Evolutionary conservation across 371 early-diverging fungal genomes (phyloP).

Genomic region (Mortierella sp.): DNA sequence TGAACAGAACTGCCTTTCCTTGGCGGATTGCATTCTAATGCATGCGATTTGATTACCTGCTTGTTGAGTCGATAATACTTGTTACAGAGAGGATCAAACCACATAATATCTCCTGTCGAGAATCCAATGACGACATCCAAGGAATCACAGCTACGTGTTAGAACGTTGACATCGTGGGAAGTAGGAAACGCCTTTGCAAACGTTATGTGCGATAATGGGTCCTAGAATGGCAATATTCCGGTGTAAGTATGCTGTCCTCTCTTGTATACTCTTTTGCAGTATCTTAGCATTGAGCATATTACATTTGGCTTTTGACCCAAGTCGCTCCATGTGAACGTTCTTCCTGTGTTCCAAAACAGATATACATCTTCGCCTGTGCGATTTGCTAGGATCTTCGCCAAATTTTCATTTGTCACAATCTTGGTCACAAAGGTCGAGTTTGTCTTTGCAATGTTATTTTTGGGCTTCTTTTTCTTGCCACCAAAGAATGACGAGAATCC

Average conservation of each 20-base stretch:
- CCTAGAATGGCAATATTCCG: conserved; percentile 56
- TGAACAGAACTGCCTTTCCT: no score
- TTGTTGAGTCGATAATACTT: conserved; percentile 84
- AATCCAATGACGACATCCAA: conserved; percentile 88
- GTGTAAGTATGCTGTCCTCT: neutral
- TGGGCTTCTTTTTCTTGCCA: conserved; percentile 62
- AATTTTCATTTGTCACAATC: conserved; percentile 84
- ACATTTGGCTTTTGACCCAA: conserved; percentile 74
- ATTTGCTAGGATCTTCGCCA: conserved; percentile 82
- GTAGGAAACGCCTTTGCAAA: conserved; percentile 86
- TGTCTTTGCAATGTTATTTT: conserved; percentile 72
- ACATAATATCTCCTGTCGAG: conserved; percentile 86
- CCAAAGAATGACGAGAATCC: conserved; percentile 56
- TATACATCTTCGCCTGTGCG: conserved; percentile 80
- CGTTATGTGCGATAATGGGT: conserved; percentile 81
- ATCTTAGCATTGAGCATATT: neutral
- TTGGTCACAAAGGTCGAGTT: conserved; percentile 84
- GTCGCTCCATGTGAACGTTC: conserved; percentile 85
- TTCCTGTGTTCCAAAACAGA: conserved; percentile 87
- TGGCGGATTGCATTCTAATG: no score
- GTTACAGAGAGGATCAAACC: conserved; percentile 85
- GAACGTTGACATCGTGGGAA: conserved; percentile 89
- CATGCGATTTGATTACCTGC: conserved; percentile 54
- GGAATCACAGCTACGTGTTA: conserved; percentile 73
- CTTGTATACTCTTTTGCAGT: neutral